phyloP scores from a whole-genome alignment of 1,139 yeast genomes.

The Hemisphaericaspora xylofermentans region DNA sequence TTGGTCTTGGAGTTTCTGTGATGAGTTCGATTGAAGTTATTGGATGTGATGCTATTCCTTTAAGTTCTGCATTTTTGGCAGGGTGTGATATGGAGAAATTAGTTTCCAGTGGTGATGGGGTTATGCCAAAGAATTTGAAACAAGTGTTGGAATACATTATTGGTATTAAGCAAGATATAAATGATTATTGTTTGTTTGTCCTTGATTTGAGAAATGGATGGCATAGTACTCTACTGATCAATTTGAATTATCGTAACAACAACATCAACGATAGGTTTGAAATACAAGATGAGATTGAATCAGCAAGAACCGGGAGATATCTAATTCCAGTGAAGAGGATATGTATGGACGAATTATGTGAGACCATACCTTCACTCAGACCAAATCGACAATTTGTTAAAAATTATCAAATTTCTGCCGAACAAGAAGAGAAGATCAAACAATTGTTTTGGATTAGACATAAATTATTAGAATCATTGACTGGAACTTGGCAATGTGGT shows the following conservation, averaged over 20 bases:
- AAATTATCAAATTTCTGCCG: slow-evolving; percentile 55
- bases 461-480: slow-evolving; percentile 53
- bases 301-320: slow-evolving; percentile 58
- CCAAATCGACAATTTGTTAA: slow-evolving; percentile 67
- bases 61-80: slow-evolving; percentile 28
- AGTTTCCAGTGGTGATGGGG: not conserved
- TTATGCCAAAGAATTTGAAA: slow-evolving; percentile 12
- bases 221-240: slow-evolving; percentile 43
- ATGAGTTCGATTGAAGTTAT: slow-evolving; percentile 71
- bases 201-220: slow-evolving; percentile 73
- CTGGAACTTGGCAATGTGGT: slow-evolving; percentile 61
- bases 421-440: slow-evolving; percentile 52
- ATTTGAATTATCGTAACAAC: slow-evolving; percentile 20
- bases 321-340: slow-evolving; percentile 68
- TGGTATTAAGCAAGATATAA: slow-evolving; percentile 19
- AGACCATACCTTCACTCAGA: slow-evolving; percentile 72
- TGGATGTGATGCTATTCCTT: slow-evolving; percentile 69
- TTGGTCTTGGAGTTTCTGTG: slow-evolving; percentile 70
- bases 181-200: slow-evolving; percentile 61
- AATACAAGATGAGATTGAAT: slow-evolving; percentile 34
- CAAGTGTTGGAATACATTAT: slow-evolving; percentile 14
- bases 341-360: slow-evolving; percentile 38
- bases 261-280: slow-evolving; percentile 22
- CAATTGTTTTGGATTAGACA: slow-evolving; percentile 82
- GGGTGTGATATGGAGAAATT: slow-evolving; percentile 16